phyloP scores from a whole-genome alignment of 106 monocot genomes.

The Allium sativum region DNA sequence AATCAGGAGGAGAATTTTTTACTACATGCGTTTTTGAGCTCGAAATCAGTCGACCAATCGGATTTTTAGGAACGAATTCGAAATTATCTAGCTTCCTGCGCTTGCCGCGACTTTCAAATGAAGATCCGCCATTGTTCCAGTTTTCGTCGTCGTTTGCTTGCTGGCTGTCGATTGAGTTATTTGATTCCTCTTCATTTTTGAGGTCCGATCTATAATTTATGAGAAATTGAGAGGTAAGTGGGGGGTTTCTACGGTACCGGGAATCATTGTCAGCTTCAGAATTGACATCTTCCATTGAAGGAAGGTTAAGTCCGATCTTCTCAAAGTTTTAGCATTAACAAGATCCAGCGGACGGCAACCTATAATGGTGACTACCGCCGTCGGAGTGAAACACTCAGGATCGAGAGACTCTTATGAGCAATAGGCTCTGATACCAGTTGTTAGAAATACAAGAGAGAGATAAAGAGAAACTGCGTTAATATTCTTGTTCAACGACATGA shows the following conservation, averaged over 20 bases:
- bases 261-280: slow-evolving; percentile 42
- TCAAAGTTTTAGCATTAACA: too few species aligned
- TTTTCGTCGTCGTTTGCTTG: slow-evolving; percentile 18
- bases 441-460: too few species aligned
- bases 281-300: slow-evolving; percentile 17
- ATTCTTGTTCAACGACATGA: too few species aligned
- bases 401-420: too few species aligned
- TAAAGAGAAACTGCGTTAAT: too few species aligned
- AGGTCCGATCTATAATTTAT: slow-evolving; percentile 4
- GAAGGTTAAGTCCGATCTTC: neutral
- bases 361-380: too few species aligned
- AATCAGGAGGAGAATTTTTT: slow-evolving; percentile 37
- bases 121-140: slow-evolving; percentile 9
- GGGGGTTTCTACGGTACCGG: slow-evolving; percentile 4
- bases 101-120: slow-evolving; percentile 57
- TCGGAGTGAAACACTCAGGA: too few species aligned
- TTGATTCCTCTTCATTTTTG: slow-evolving; percentile 15
- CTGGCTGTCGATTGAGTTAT: too few species aligned
- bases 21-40: slow-evolving; percentile 6
- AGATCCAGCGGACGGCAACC: too few species aligned
- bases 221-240: slow-evolving; percentile 8
- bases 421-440: too few species aligned
- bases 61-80: slow-evolving; percentile 68
- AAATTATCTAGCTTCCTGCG: slow-evolving; percentile 53
- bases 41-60: neutral